Evolutionary conservation across 1,139 yeast genomes (phyloP).

Genomic region (Yamadazyma mexicana): DNA sequence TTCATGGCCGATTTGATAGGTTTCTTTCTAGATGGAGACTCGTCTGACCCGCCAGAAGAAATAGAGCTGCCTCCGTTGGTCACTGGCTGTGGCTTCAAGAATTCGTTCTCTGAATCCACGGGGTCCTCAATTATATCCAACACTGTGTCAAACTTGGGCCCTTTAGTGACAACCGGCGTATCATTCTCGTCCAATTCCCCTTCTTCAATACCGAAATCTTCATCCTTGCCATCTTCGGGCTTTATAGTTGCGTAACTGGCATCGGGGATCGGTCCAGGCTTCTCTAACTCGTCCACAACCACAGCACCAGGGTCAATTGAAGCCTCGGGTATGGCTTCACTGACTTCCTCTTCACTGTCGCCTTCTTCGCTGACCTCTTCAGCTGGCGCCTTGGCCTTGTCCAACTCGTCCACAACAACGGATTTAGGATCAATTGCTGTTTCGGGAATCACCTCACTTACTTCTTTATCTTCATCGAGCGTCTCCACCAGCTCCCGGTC

Average conservation of each 20-base stretch:
- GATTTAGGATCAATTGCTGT: constrained; percentile 19
- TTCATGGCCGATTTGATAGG: constrained; percentile 72
- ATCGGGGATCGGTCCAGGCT: not conserved
- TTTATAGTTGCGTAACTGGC: constrained; percentile 7
- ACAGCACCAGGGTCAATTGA: constrained; percentile 20
- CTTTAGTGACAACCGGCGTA: constrained; percentile 25
- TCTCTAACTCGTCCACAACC: constrained; percentile 28
- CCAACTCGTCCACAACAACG: constrained; percentile 27
- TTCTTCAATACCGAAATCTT: constrained; percentile 19
- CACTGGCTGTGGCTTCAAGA: constrained; percentile 9
- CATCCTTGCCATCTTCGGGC: constrained; percentile 9
- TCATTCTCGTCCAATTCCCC: constrained; percentile 17
- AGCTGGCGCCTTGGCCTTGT: no score
- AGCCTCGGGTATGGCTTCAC: constrained; percentile 1
- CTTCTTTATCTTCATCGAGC: constrained; percentile 17
- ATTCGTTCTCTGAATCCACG: not conserved
- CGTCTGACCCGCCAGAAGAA: constrained; percentile 30
- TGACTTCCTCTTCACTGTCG: no score
- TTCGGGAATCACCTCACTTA: constrained; percentile 11
- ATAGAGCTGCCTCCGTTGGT: constrained; percentile 24
- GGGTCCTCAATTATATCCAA: constrained; percentile 27
- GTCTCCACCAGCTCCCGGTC: constrained; percentile 21
- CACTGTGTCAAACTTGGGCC: constrained; percentile 33
- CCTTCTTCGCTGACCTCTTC: no score
- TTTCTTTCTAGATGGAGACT: constrained; percentile 16